Percentiles rank a stretch among this genome's conserved stretches.
phyloP scores from a whole-genome alignment of 2,329 filamentous ascomycete genomes.

The Stagonosporopsis rhizophila region DNA sequence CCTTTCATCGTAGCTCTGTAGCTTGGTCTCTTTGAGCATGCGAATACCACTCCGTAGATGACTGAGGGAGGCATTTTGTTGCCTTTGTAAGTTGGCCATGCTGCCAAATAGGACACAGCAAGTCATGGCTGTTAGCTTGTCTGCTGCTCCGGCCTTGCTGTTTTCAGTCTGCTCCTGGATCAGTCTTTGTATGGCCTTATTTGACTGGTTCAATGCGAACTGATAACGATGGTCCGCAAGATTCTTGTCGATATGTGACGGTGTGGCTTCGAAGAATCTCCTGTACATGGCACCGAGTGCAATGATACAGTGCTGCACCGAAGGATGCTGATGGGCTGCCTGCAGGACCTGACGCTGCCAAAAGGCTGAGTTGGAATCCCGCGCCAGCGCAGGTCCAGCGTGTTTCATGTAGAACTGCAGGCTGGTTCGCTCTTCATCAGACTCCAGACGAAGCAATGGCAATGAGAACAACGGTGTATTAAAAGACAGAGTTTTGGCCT shows the following conservation, averaged over 20 bases:
- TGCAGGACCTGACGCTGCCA: conserved; percentile 43
- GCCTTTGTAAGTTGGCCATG: conserved; percentile 43
- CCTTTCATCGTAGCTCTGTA: conserved; percentile 12
- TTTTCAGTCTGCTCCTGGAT: conserved; percentile 19
- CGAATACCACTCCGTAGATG: conserved; percentile 42
- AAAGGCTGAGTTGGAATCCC: conserved; percentile 40
- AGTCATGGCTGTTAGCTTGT: conserved; percentile 43
- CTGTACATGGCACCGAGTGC: conserved; percentile 44
- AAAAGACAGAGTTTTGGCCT: background rate
- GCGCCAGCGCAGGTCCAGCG: conserved; percentile 34
- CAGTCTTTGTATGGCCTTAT: conserved; percentile 37
- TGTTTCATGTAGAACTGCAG: conserved; percentile 42
- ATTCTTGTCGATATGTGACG: conserved; percentile 32
- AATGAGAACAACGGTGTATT: conserved; percentile 18
- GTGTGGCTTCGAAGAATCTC: conserved; percentile 32
- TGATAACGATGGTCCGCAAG: conserved; percentile 33
- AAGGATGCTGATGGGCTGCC: conserved; percentile 40
- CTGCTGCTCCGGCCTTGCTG: conserved; percentile 10
- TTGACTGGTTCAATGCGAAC: conserved; percentile 44
- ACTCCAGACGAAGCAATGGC: conserved; percentile 28
- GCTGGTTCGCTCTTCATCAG: conserved; percentile 33
- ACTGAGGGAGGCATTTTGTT: conserved; percentile 36
- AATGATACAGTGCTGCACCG: conserved; percentile 41
- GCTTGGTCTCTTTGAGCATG: conserved; percentile 40
- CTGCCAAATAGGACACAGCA: conserved; percentile 42